Evolutionary conservation across 768 basidiomycete species (phyloP), one percentile per base, ranked within the genome.

Genomic region (Trametes cubensis): DNA sequence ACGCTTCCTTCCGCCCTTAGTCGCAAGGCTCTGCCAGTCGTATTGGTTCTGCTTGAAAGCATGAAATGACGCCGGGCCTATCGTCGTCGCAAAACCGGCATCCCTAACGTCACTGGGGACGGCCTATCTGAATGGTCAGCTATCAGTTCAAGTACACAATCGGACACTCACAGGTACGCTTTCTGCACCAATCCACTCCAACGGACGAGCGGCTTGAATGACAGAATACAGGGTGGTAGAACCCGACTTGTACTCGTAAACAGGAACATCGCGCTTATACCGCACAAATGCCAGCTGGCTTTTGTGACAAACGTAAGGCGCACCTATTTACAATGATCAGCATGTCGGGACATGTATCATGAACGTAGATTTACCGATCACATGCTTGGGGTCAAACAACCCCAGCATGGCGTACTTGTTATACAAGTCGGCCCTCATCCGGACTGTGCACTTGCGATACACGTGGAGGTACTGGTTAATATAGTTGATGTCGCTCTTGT

Each of bases 401-500:
- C 50, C 50, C 18, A 15, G 14, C 38, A 6, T 38, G 2, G 50
- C 50, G 13, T 34, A 51, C 5, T n/a, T 1, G 34, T 51, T 51
- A 20, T 39, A 51, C 28, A 17, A 10, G 1, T 51, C 50, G 2
- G 13, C 15, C 3, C 6, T 20, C 28, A 51, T 18, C 50, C 20
- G 8, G 1, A 51, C 50, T 7, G n/a, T 20, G 28, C 50, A 34
- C 14, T 51, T 51, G 17, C 50, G 50, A 14, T 51, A 51, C 6
- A 51, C 50, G 30, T 51, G n/a, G n/a, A 51, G 50, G 38, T 39
- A 51, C 10, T 51, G 50, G 5, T 30, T 34, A 18, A 39, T 18
- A 21, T 51, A 51, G 50, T 51, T 51, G 15, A 3, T n/a, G 34
- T 51, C 50, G n/a, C 50, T 51, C 18, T 39, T 34, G 34, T 51